Evolutionary conservation across 2,329 filamentous ascomycete species (phyloP), one percentile per base, ranked within the genome.

Genomic region (Chaetomiaceae sp.): DNA sequence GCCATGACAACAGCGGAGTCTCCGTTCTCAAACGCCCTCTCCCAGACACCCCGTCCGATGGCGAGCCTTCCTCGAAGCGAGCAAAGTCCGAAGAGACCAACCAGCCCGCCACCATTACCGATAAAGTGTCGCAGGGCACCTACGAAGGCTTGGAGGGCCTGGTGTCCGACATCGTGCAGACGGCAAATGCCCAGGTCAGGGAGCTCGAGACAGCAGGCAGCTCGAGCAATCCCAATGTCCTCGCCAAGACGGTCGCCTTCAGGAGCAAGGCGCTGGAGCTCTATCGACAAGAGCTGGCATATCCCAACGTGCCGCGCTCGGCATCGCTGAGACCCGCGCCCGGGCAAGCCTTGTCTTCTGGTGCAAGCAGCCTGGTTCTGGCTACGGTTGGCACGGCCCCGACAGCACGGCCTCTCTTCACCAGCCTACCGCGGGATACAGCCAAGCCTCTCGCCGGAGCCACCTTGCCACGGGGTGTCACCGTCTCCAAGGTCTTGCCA

Each of bases 371-470:
- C 49, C 77, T 82, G 14, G 84, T 92, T 5, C 73, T 96, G 51
- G 92, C 88, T 1, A 73, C 95, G 1, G 85, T 83, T 58, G 89
- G 88, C 48, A 86, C 83, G 58, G 86, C 86, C 35, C 82, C 85
- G 2, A 82, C 83, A 40, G 78, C 87, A 31, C 85, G 83, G 59
- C 87, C 92, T 54, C 73, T 96, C 4, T 96, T 93, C 66, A 95
- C 92, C 4, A 95, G 91, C 66, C 73, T 96, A 44, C 87, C 69
- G 21, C 57, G 63, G 6, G 57, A 58, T 7, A 54, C 58, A 17
- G 52, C 60, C 52, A 69, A 67, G 42, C 71, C 77, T 10, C 69
- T 89, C 9, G 76, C 79, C 45, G 85, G 89, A 62, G 74, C 77
- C 33, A 78, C 73, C 17, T 71, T 96, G 21, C 91, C 91, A 0